Evolutionary conservation across 2,329 filamentous ascomycete species (phyloP).

Genomic region (Fonsecaea monophora): DNA sequence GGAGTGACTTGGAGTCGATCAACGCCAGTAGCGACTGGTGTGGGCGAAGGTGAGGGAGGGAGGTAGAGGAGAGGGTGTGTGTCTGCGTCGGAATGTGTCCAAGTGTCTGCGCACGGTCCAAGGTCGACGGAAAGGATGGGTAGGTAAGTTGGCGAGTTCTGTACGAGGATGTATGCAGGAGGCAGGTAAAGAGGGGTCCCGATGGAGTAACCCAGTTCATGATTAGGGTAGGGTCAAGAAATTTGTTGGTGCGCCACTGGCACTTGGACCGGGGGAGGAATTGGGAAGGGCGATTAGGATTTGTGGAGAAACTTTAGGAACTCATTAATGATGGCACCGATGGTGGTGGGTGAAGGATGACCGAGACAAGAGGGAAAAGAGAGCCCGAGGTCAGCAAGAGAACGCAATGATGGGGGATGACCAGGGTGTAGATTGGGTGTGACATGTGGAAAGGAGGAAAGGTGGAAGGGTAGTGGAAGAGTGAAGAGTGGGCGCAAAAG

Average conservation of each 20-base stretch:
- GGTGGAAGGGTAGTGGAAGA: neutral
- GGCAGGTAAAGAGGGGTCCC: neutral
- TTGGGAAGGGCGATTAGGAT: neutral
- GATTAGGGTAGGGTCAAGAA: neutral
- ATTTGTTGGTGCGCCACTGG: constrained; percentile 1
- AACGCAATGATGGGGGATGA: neutral
- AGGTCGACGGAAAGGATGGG: neutral
- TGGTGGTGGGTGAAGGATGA: neutral
- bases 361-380: neutral
- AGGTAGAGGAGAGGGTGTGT: too few species aligned
- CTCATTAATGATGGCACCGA: too few species aligned
- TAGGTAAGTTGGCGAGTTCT: neutral
- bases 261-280: neutral
- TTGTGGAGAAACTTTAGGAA: constrained; percentile 5
- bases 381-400: neutral
- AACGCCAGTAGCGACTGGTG: neutral
- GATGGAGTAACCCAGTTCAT: neutral
- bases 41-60: neutral
- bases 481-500: neutral
- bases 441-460: neutral
- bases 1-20: constrained; percentile 5
- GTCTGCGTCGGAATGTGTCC: neutral
- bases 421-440: neutral
- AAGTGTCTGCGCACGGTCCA: neutral
- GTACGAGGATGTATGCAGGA: neutral